Evolutionary conservation across 371 early-diverging fungal genomes (phyloP).

Genomic region (Batrachochytrium dendrobatidis): DNA sequence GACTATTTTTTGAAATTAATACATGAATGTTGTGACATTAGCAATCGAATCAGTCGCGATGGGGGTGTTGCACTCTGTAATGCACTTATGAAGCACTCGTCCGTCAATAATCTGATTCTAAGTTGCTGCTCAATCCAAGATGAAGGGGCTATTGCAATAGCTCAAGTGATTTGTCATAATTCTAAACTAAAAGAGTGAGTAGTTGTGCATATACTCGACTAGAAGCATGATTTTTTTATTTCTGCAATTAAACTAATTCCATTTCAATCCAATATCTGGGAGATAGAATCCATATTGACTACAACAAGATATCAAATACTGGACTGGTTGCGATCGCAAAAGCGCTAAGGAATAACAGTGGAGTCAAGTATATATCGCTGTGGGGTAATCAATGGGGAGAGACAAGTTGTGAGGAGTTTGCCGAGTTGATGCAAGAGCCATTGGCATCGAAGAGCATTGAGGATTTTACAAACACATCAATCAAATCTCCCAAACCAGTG

Average conservation of each 20-base stretch:
- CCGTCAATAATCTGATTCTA: conserved; percentile 27
- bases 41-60: conserved; percentile 41
- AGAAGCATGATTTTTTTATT: no score
- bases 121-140: conserved; percentile 40
- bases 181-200: conserved; percentile 23
- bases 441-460: conserved; percentile 5
- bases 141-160: conserved; percentile 41
- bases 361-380: conserved; percentile 19
- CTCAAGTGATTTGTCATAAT: conserved; percentile 30
- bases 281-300: conserved; percentile 29
- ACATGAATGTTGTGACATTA: conserved; percentile 3
- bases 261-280: not conserved
- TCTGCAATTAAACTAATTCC: not conserved
- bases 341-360: conserved; percentile 18
- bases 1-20: no score
- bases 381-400: conserved; percentile 44
- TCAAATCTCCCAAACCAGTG: not conserved
- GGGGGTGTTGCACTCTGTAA: conserved; percentile 36
- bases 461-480: not conserved
- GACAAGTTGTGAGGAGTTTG: conserved; percentile 33
- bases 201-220: not conserved
- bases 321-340: conserved; percentile 31
- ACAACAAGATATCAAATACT: conserved; percentile 33
- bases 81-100: conserved; percentile 30
- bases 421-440: conserved; percentile 25